A percentile compares a stretch with the other conserved stretches of the same genome.
Evolutionary conservation across 225 moss, liverwort and hornwort species (phyloP).

Genomic region (Pseudisothecium myosuroides): DNA sequence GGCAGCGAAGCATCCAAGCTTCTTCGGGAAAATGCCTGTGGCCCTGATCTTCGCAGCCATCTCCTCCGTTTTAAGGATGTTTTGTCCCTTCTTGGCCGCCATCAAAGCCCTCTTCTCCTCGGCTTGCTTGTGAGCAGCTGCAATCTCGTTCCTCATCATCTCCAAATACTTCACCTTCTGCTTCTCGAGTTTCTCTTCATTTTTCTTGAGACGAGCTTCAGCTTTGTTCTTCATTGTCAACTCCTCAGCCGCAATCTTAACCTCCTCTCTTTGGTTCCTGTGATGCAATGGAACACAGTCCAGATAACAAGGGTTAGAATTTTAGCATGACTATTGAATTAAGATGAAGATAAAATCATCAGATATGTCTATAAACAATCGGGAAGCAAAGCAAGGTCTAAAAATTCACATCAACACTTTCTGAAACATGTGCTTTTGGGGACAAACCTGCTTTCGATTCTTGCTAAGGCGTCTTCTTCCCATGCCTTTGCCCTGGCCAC

Average conservation of each 20-base stretch:
- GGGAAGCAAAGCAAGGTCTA: neutral
- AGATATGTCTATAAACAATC: too few species aligned
- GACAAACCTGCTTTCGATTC: constrained; percentile 19
- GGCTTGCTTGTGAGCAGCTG: constrained; percentile 27
- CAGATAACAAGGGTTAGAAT: neutral
- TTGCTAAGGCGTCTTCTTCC: constrained; percentile 31
- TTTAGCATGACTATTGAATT: neutral
- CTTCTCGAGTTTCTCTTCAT: constrained; percentile 37
- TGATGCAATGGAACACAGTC: neutral
- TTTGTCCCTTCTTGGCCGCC: constrained; percentile 26
- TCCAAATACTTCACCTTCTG: constrained; percentile 34
- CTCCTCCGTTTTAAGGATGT: constrained; percentile 19
- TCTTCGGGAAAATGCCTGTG: constrained; percentile 37
- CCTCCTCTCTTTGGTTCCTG: constrained; percentile 23
- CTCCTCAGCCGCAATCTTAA: constrained; percentile 28
- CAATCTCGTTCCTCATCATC: constrained; percentile 39
- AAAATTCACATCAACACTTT: too few species aligned
- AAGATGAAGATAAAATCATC: too few species aligned
- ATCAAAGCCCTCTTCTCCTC: constrained; percentile 23
- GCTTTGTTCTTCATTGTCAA: constrained; percentile 34
- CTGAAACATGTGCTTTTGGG: neutral
- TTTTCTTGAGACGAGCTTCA: constrained; percentile 15
- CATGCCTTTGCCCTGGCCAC: constrained; percentile 27
- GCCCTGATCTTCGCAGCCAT: constrained; percentile 41
- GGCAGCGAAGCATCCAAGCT: constrained; percentile 38